These are phyloP conservation scores for Fusarium torulosum DNA, from an alignment of 2,329 filamentous ascomycete species.

Conservation along the genomic window DNA sequence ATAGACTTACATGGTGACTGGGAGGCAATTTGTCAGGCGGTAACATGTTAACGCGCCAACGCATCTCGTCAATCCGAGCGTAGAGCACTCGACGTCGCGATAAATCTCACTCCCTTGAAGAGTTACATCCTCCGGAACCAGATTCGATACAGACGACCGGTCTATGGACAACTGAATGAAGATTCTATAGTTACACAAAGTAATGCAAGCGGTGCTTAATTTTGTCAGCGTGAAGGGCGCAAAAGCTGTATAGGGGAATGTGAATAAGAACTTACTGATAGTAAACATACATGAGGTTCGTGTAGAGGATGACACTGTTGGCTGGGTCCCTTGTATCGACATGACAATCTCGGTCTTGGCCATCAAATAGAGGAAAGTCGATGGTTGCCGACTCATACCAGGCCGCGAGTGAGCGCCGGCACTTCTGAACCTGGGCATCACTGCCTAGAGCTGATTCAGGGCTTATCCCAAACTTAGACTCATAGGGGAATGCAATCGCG, in stretches of 20 bases:
- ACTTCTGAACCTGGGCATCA: neutral
- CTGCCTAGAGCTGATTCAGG: neutral
- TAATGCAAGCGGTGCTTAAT: neutral
- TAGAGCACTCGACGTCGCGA: neutral
- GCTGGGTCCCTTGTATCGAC: neutral
- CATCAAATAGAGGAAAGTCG: neutral
- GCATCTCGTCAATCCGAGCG: neutral
- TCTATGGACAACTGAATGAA: neutral
- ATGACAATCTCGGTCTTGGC: neutral
- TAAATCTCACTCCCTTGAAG: neutral
- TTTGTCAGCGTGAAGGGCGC: neutral
- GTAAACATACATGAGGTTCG: neutral
- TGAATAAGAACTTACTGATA: neutral
- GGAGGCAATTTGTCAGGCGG: neutral
- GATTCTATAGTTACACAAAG: neutral
- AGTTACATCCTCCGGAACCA: neutral
- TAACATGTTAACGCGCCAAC: neutral
- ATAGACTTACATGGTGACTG: neutral
- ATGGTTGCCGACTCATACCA: neutral
- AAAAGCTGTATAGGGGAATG: neutral
- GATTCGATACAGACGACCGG: neutral
- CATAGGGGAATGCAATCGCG: neutral
- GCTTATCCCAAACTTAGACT: neutral
- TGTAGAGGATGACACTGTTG: neutral
- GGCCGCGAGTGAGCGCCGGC: neutral